These are phyloP conservation scores for Globisporangium emineosum DNA, from an alignment of 352 stramenopile genomes.

Conservation along the genomic window DNA sequence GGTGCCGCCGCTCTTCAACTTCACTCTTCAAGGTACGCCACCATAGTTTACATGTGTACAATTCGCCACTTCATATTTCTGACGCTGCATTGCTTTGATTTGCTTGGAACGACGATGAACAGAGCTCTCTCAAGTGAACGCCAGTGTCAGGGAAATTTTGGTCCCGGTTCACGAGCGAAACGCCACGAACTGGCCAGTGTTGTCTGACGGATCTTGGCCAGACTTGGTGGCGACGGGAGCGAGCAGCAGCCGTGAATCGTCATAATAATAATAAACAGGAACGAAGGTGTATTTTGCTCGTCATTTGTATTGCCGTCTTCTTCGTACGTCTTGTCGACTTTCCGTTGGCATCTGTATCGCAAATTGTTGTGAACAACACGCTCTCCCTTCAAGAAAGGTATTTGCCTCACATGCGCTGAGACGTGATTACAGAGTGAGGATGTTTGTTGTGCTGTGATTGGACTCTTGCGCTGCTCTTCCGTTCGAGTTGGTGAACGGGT, in stretches of 20 bases:
- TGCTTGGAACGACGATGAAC: slow-evolving; percentile 6
- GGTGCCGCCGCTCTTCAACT: slow-evolving; percentile 92
- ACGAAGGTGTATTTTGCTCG: slow-evolving; percentile 59
- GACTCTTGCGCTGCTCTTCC: slow-evolving; percentile 7
- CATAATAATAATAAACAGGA: slow-evolving; percentile 22
- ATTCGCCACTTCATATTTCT: neutral
- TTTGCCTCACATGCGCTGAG: too few relatives aligned
- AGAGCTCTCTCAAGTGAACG: slow-evolving; percentile 79
- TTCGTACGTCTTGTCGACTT: slow-evolving; percentile 2
- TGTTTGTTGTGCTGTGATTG: slow-evolving; percentile 31
- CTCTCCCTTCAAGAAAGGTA: neutral
- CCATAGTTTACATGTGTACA: neutral
- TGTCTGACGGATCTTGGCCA: slow-evolving; percentile 66
- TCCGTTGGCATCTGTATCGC: slow-evolving; percentile 4
- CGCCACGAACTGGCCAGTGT: slow-evolving; percentile 72
- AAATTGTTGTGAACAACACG: neutral
- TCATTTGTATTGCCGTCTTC: slow-evolving; percentile 13
- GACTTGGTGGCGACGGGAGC: slow-evolving; percentile 28
- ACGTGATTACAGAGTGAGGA: slow-evolving; percentile 75
- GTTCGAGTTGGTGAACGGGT: slow-evolving; percentile 21
- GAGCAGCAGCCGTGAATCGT: slow-evolving; percentile 23
- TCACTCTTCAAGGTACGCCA: slow-evolving; percentile 82
- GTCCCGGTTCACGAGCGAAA: slow-evolving; percentile 69
- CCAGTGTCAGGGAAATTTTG: slow-evolving; percentile 72
- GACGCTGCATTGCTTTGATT: neutral